Base-by-base conservation (phyloP, 495 filamentous ascomycete species). In the Tuber calosporum region DNA sequence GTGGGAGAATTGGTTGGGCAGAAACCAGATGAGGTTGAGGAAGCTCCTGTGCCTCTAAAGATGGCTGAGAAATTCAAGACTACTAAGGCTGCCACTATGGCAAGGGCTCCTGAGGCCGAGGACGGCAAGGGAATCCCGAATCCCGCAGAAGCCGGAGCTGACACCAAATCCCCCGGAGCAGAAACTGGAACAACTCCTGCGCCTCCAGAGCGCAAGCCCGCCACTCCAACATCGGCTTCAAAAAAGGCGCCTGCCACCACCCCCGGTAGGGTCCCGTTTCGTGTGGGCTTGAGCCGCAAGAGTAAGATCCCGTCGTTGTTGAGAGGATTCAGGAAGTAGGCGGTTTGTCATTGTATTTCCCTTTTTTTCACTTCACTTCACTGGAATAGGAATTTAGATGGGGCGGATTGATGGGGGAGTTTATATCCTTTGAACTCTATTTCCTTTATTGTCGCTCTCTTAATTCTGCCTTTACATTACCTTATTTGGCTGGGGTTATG, bases 281-380 rank as follows among this genome's bases (percentile, higher is more conserved):
- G 80, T 34, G 80, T 81, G 4, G 80, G 80, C 5, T 69, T 81
- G 39, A 82, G 81, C 45, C 68, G 75, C 69, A 82, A 75, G 48
- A 79, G 72, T 38, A 69, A 73, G 53, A 81, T 81, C 43, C 78
- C 80, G 66, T 78, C 80, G 2, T 72, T 81, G 66, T 73, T 82
- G 66, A 74, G 72, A 43, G 70, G 73, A 38, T 71, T 81, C 22
- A 39, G 74, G 70, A 81, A 81, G 79, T 81, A 81, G 69, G 20
- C 40, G 1, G 6, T 7, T 40, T 17, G 43, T 69, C 67, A 13
- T 6, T n/a, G 45, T 69, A 62, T 62, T 34, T 30, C 13, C 13
- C 34, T 62, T 34, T 11, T 34, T 13, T 62, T 62, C 34, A 4
- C 22, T 53, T 53, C 26, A 26, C 53, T 30, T 62, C 11, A 6